phyloP scores from a whole-genome alignment of 768 basidiomycete genomes.

The Plicaturopsis crispa region DNA sequence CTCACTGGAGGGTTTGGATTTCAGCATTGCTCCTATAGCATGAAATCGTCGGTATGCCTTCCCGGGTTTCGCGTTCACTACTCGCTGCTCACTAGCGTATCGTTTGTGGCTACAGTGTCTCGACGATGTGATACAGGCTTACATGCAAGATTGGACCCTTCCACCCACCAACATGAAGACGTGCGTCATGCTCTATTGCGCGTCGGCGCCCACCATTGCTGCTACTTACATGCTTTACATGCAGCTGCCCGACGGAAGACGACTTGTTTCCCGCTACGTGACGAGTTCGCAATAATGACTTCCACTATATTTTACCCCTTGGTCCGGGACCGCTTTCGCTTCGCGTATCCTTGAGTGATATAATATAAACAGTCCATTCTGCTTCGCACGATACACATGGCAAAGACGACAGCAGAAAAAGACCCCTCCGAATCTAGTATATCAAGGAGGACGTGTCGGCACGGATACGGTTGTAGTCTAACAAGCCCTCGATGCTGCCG shows the following conservation, averaged over 20 bases:
- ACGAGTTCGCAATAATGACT: too few relatives aligned
- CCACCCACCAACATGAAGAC: not conserved
- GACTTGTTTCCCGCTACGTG: not conserved
- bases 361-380: too few relatives aligned
- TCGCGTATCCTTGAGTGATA: too few relatives aligned
- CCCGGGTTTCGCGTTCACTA: not conserved
- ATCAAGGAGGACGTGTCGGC: conserved; percentile 75
- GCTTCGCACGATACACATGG: too few relatives aligned
- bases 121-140: not conserved
- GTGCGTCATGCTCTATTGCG: not conserved
- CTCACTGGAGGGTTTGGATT: not conserved
- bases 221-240: not conserved
- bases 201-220: not conserved
- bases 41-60: not conserved
- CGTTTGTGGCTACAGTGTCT: not conserved
- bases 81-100: not conserved
- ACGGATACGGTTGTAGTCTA: conserved; percentile 91
- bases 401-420: too few relatives aligned
- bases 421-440: too few relatives aligned
- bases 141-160: not conserved
- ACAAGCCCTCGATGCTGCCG: conserved; percentile 84
- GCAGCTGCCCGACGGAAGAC: conserved; percentile 1
- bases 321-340: too few relatives aligned
- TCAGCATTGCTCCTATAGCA: not conserved
- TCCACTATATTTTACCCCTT: too few relatives aligned